Base-by-base conservation (phyloP, 2,329 filamentous ascomycete genomes). In the Pseudocercospora ulei region DNA sequence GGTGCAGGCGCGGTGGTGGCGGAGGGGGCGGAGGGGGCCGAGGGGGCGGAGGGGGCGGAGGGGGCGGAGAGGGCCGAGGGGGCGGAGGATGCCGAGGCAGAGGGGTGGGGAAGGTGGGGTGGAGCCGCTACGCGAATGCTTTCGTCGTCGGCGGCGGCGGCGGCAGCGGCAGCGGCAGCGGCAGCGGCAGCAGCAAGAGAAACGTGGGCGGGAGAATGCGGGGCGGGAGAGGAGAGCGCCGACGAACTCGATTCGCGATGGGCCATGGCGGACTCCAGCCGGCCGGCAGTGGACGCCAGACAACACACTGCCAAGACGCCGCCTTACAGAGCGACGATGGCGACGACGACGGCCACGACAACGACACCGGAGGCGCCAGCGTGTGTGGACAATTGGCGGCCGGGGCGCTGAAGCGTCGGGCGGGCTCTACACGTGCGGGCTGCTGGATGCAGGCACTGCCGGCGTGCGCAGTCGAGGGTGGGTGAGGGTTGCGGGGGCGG, bases 1-100 rank as follows among this genome's bases (percentile, higher is more conserved):
- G 49, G 39, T 16, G 63, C 59, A 46, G 56, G 50, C 40, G 62
- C 58, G 24, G 58, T 54, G 35, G 59, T 56, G 47, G 59, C 58
- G 19, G 39, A 58, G 28, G 48, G 16, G 31, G 47, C 37, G 34
- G 51, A 38, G 46, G 49, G 50, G 40, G 46, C 47, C 40, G 39
- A 31, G 30, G 44, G 35, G 38, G 36, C 35, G 36, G 47, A 22
- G 37, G 40, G 14, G 47, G 53, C 56, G 40, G 52, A 50, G 44
- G 45, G 35, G 39, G 50, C 24, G 51, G 47, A 54, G 50, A 55
- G 55, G n/a, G n/a, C n/a, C n/a, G n/a, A n/a, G n/a, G n/a, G n/a
- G n/a, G n/a, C n/a, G n/a, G 54, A 52, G 25, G 53, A 54, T 12
- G 35, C 30, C 18, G 30, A 12, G 30, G 18, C 30, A 11, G 30